Base-by-base conservation (phyloP, 73 alveolate genomes). In the Urostyla sp. region DNA sequence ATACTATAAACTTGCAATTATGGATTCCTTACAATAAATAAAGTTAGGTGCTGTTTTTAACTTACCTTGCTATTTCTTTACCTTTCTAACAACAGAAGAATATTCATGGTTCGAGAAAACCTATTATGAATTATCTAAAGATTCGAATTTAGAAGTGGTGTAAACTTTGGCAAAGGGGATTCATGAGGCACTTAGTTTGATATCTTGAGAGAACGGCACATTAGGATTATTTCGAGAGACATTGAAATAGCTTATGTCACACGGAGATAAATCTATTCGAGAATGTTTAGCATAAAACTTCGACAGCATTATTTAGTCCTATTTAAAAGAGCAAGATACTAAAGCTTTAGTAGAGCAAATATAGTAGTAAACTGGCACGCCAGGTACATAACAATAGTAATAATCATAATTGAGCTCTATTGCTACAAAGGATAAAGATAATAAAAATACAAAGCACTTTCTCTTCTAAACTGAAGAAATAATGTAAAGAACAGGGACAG, bases 281-380 rank as follows among this genome's bases (percentile, higher is more conserved):
- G 83, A 69, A n/a, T 38, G 5, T 24, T 7, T 69, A 21, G 10
- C 51, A 7, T 3, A 30, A 3, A 48, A 44, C 30, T 2, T 69
- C 6, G 83, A 69, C 49, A 27, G 11, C 40, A 69, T 69, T 15
- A 69, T 69, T 48, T 2, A 5, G 31, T 23, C 20, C 34, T 69
- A 69, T 69, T 55, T 69, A 15, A 69, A 49, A 55, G 69, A 69
- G 2, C 3, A 44, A 46, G 83, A 69, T 69, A 24, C 8, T 15
- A 15, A 49, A 26, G 10, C 5, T 2, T 32, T 28, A 0, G 48
- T 69, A 59, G 34, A 44, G 28, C 10, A 46, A 10, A 57, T 69
- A 16, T 7, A 5, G 8, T 20, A 48, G 21, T n/a, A n/a, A n/a
- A n/a, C n/a, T n/a, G n/a, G n/a, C n/a, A n/a, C n/a, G n/a, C n/a